These are phyloP conservation scores for Trichoderma endophyticum DNA, from an alignment of 2,329 filamentous ascomycete genomes.

Conservation along the genomic window DNA sequence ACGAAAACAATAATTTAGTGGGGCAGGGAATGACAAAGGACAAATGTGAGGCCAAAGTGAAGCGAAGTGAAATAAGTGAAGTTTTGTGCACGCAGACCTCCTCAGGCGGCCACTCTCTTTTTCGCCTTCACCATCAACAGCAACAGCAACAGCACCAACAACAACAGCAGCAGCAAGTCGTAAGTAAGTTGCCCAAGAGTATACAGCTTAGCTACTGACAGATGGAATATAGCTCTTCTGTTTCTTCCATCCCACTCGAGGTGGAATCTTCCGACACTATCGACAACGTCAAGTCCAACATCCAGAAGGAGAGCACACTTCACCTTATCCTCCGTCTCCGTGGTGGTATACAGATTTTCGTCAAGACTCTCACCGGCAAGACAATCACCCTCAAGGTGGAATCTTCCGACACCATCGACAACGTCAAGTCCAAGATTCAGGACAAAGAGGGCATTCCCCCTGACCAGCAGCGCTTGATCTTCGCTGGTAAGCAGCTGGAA, in stretches of 20 bases:
- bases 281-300: slow-evolving; percentile 55
- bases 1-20: no score
- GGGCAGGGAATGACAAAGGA: no score
- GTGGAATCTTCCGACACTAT: no score
- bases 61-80: no score
- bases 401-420: slow-evolving; percentile 88
- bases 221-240: background rate
- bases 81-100: no score
- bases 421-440: slow-evolving; percentile 96
- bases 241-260: no score
- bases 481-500: slow-evolving; percentile 93
- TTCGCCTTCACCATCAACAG: background rate
- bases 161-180: background rate
- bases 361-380: slow-evolving; percentile 87
- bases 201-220: background rate
- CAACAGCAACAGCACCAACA: background rate
- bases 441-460: slow-evolving; percentile 98
- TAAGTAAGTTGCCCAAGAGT: background rate
- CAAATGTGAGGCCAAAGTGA: no score
- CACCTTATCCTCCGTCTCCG: slow-evolving; percentile 78
- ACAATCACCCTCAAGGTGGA: slow-evolving; percentile 92
- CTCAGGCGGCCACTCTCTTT: background rate
- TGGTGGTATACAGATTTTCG: slow-evolving; percentile 75
- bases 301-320: slow-evolving; percentile 85
- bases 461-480: slow-evolving; percentile 93